phyloP scores from a whole-genome alignment of 2,329 filamentous ascomycete species.

The Mollisiaceae sp. region DNA sequence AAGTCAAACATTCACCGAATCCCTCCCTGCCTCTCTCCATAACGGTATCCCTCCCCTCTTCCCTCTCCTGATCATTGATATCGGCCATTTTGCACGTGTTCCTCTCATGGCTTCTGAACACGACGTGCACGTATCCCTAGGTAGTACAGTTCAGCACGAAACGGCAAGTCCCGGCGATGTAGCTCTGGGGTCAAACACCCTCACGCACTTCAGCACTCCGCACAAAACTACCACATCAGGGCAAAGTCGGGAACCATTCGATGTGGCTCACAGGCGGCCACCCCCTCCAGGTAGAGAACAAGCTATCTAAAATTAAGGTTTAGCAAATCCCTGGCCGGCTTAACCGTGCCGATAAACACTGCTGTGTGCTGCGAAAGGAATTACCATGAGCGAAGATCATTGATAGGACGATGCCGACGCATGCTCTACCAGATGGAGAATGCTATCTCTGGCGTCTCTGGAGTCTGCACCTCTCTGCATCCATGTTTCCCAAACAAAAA shows the following conservation, averaged over 20 bases:
- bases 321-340: constrained; percentile 1
- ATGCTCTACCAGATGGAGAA: no score
- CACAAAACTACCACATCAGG: background rate
- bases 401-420: background rate
- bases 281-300: background rate
- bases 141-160: no score
- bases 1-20: background rate
- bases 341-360: constrained; percentile 3
- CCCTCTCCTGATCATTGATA: no score
- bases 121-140: no score
- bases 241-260: background rate
- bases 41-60: no score
- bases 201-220: background rate
- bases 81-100: background rate
- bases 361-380: background rate
- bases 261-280: background rate
- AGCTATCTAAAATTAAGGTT: constrained; percentile 7
- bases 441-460: background rate
- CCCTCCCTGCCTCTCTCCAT: no score
- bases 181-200: background rate
- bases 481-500: background rate
- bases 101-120: background rate
- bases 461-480: background rate
- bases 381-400: background rate
- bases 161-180: no score